Evolutionary conservation across 2,329 filamentous ascomycete genomes (phyloP).

Genomic region (Metarhizium humberi): DNA sequence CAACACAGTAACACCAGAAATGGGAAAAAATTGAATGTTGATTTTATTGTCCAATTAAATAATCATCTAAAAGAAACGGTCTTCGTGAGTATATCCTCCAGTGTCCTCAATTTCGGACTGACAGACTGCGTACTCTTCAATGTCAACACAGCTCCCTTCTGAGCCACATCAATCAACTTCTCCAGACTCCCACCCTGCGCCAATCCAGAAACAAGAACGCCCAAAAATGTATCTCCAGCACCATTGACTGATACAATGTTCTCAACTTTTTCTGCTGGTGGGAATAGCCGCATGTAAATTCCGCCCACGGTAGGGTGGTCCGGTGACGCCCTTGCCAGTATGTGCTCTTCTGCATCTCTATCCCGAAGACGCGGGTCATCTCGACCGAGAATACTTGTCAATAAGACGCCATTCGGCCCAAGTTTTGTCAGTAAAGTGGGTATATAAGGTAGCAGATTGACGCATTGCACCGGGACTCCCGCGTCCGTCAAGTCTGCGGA

Average conservation of each 20-base stretch:
- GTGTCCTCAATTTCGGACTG: conserved; percentile 40
- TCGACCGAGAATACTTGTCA: conserved; percentile 61
- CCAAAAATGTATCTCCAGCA: conserved; percentile 86
- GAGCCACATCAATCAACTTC: conserved; percentile 67
- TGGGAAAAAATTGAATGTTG: background rate
- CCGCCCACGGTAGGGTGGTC: conserved; percentile 54
- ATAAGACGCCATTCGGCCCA: conserved; percentile 63
- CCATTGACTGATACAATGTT: conserved; percentile 88
- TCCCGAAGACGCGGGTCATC: conserved; percentile 59
- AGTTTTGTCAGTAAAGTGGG: conserved; percentile 80
- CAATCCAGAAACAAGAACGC: conserved; percentile 72
- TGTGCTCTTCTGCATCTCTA: conserved; percentile 54
- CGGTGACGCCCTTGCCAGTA: conserved; percentile 54
- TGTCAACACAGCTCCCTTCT: conserved; percentile 71
- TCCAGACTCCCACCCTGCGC: conserved; percentile 47
- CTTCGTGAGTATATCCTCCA: conserved; percentile 31
- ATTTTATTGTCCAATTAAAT: background rate
- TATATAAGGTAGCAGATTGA: conserved; percentile 82
- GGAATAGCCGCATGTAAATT: conserved; percentile 71
- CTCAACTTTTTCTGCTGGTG: conserved; percentile 54
- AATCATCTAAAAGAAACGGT: conserved; percentile 3
- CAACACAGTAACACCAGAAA: background rate
- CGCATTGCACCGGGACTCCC: conserved; percentile 72
- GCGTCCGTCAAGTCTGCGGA: conserved; percentile 59
- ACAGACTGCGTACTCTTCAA: conserved; percentile 69